Evolutionary conservation across 495 filamentous ascomycete species (phyloP).

Genomic region (Talaromyces liani): DNA sequence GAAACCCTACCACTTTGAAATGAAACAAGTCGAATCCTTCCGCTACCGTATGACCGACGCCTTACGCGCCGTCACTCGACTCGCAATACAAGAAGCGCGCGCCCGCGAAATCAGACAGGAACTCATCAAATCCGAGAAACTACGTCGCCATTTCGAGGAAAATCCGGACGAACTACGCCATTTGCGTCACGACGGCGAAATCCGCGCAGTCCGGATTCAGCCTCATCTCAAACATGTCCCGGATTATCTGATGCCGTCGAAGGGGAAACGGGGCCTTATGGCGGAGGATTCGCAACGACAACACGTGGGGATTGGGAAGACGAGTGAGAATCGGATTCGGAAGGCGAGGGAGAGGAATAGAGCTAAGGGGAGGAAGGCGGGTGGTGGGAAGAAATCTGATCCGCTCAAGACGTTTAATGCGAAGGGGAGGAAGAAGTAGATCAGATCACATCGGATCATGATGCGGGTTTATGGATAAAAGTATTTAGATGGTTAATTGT

Average conservation of each 20-base stretch:
- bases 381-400: slow-evolving; percentile 59
- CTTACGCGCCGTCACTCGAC: slow-evolving; percentile 67
- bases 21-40: slow-evolving; percentile 87
- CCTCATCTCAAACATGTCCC: slow-evolving; percentile 92
- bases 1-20: slow-evolving; percentile 88
- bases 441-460: not conserved
- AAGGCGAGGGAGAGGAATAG: slow-evolving; percentile 60
- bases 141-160: slow-evolving; percentile 94
- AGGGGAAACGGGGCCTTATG: slow-evolving; percentile 60
- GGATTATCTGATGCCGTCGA: slow-evolving; percentile 82
- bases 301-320: slow-evolving; percentile 71
- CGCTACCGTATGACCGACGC: slow-evolving; percentile 92
- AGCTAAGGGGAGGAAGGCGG: slow-evolving; percentile 42
- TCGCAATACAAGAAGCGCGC: slow-evolving; percentile 83
- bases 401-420: slow-evolving; percentile 87
- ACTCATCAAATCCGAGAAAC: slow-evolving; percentile 82
- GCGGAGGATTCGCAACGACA: slow-evolving; percentile 52
- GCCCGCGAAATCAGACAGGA: slow-evolving; percentile 82
- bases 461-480: not conserved
- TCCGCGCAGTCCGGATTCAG: slow-evolving; percentile 71
- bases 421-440: slow-evolving; percentile 13
- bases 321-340: slow-evolving; percentile 63
- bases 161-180: slow-evolving; percentile 84
- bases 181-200: slow-evolving; percentile 83
- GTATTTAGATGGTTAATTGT: not conserved